phyloP scores from a whole-genome alignment of 2,329 filamentous ascomycete species.

The Coccinonectria pachysandricola region DNA sequence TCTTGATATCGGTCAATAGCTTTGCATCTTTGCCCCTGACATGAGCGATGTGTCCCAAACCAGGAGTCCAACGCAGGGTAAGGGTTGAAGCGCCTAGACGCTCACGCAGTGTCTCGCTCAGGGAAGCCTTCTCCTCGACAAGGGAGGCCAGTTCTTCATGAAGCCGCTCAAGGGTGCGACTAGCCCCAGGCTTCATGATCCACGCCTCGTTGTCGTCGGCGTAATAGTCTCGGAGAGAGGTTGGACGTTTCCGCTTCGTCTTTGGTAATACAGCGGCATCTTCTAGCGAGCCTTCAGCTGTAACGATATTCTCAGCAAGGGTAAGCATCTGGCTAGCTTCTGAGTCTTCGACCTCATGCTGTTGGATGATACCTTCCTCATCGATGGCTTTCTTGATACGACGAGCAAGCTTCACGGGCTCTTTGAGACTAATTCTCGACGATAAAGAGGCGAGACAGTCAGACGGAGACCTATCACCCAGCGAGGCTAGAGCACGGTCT shows the following conservation, averaged over 20 bases:
- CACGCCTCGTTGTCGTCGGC: slow-evolving; percentile 49
- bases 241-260: slow-evolving; percentile 33
- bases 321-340: slow-evolving; percentile 60
- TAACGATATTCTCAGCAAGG: slow-evolving; percentile 62
- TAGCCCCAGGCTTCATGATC: slow-evolving; percentile 61
- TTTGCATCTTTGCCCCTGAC: slow-evolving; percentile 69
- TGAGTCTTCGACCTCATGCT: slow-evolving; percentile 66
- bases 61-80: slow-evolving; percentile 76
- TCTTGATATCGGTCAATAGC: slow-evolving; percentile 22
- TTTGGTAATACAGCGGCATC: slow-evolving; percentile 45
- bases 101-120: slow-evolving; percentile 52
- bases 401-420: slow-evolving; percentile 56
- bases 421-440: slow-evolving; percentile 53
- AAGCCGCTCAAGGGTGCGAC: slow-evolving; percentile 50
- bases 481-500: slow-evolving; percentile 10
- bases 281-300: slow-evolving; percentile 53
- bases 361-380: slow-evolving; percentile 76
- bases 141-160: slow-evolving; percentile 58
- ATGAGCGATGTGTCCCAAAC: slow-evolving; percentile 82
- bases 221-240: slow-evolving; percentile 47
- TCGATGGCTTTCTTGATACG: slow-evolving; percentile 75
- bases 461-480: slow-evolving; percentile 4
- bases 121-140: slow-evolving; percentile 43
- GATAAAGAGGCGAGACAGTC: slow-evolving; percentile 36
- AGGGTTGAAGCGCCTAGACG: slow-evolving; percentile 54